Percentiles rank a stretch among this genome's conserved stretches.
Conservation (phyloP, 805 yeast species). For the Debaryomyces castellii region DNA sequence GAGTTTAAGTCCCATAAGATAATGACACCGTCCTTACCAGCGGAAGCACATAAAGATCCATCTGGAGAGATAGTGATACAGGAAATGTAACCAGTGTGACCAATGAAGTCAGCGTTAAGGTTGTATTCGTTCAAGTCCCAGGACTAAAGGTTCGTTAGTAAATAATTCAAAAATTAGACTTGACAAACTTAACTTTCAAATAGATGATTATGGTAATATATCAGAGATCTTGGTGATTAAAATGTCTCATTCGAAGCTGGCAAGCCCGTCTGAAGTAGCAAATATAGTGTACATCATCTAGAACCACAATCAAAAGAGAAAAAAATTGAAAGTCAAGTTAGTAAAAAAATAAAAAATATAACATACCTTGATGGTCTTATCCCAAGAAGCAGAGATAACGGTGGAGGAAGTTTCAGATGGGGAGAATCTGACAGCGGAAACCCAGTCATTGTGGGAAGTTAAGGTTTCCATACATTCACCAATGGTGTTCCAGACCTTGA, state of each 20-base stretch:
- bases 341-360: slow-evolving; percentile 5
- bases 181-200: background rate
- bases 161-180: slow-evolving; percentile 2
- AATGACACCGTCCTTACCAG: slow-evolving; percentile 99
- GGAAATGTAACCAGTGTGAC: slow-evolving; percentile 99
- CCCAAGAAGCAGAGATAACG: slow-evolving; percentile 98
- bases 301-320: slow-evolving; percentile 16
- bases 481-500: slow-evolving; percentile 98
- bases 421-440: slow-evolving; percentile 95
- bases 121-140: slow-evolving; percentile 89
- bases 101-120: slow-evolving; percentile 93
- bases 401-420: slow-evolving; percentile 74
- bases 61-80: slow-evolving; percentile 98
- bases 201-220: slow-evolving; percentile 16
- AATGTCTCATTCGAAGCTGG: slow-evolving; percentile 88
- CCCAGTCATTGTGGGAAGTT: slow-evolving; percentile 98
- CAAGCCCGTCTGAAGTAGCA: slow-evolving; percentile 97
- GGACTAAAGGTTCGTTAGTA: slow-evolving; percentile 67
- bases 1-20: slow-evolving; percentile 96
- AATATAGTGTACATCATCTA: slow-evolving; percentile 84
- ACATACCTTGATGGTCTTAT: slow-evolving; percentile 97
- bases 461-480: slow-evolving; percentile 96
- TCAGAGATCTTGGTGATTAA: slow-evolving; percentile 99
- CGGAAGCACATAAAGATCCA: slow-evolving; percentile 98
- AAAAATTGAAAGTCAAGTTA: background rate